Evolutionary conservation across 805 yeast genomes (phyloP), one percentile per base, ranked within the genome.

Genomic region (Saccharomycopsis capsularis): DNA sequence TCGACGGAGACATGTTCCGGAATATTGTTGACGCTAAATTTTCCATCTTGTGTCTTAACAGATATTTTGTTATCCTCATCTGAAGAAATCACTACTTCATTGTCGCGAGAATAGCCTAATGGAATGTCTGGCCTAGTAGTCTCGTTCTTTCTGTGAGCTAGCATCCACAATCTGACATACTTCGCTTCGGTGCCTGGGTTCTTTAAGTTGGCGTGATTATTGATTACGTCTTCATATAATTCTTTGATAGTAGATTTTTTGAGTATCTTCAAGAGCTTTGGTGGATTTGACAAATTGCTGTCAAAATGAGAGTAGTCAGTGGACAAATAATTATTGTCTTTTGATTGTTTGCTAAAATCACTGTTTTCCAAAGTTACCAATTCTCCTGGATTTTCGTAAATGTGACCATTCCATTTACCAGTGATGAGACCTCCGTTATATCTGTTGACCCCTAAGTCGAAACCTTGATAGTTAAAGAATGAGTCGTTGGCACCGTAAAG

Each of bases 381-480:
- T 29, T 52, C 55, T 4, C 55, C 55, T 4, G 55, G 55, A 36
- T 15, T 18, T 18, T 48, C 50, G 34, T 48, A 48, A 7, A 52
- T 45, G 0, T 69, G 63, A n/a, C 42, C 39, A 39, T 44, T 51
- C 40, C 44, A 38, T 25, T 50, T 44, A 13, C 45, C 48, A 32
- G 41, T 24, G 19, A 32, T 38, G 13, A 34, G 42, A 4, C 55
- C 46, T 16, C 57, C 59, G 40, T 63, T 64, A 3, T 59, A 60
- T 13, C 76, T 74, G 69, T 85, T 85, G 3, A 87, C 81, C 11
- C 82, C 86, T 15, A 84, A 60, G 62, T 89, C 96, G 59, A 85
- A 81, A 0, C 95, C 95, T 58, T 78, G 72, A 59, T 76, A 82
- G 47, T 75, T 67, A 48, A 68, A 65, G 57, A 86, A 82, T 4